phyloP scores from a whole-genome alignment of 306 rosid species.

The Dicorynia guianensis region DNA sequence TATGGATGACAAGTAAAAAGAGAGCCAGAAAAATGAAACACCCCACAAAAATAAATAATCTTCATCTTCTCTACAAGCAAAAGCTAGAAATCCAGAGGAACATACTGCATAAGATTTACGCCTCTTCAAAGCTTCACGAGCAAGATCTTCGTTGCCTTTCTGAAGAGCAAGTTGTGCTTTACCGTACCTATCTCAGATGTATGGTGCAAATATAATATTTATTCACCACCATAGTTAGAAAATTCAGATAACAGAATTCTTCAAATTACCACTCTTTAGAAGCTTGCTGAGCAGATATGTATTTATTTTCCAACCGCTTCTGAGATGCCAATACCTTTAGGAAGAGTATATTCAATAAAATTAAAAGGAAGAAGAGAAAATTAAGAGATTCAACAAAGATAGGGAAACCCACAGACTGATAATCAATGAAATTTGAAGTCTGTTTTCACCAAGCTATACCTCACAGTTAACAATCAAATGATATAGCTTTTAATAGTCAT shows the following conservation, averaged over 20 bases:
- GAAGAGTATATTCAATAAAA: constrained; percentile 24
- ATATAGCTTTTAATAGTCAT: not conserved
- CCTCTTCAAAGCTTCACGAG: constrained; percentile 96
- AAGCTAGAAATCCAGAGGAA: constrained; percentile 37
- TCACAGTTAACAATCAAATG: constrained; percentile 11
- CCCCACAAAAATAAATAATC: constrained; percentile 13
- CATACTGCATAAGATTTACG: constrained; percentile 91
- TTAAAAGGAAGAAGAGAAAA: not conserved
- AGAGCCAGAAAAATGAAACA: constrained; percentile 11
- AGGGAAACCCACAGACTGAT: not conserved
- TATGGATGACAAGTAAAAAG: not conserved
- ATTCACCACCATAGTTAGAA: constrained; percentile 7
- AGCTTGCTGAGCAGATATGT: constrained; percentile 87
- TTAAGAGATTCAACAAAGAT: not conserved
- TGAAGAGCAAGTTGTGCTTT: constrained; percentile 93
- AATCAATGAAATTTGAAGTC: constrained; percentile 15
- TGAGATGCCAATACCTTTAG: constrained; percentile 92
- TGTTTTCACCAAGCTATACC: constrained; percentile 4
- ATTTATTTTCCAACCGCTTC: constrained; percentile 89
- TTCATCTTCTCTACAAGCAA: constrained; percentile 10
- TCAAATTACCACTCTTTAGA: constrained; percentile 91
- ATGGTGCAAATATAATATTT: constrained; percentile 29
- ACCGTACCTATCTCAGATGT: constrained; percentile 67
- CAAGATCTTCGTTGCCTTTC: constrained; percentile 95
- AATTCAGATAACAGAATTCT: constrained; percentile 31